Base-by-base conservation (phyloP, 495 filamentous ascomycete species). In the Monascus purpureus region DNA sequence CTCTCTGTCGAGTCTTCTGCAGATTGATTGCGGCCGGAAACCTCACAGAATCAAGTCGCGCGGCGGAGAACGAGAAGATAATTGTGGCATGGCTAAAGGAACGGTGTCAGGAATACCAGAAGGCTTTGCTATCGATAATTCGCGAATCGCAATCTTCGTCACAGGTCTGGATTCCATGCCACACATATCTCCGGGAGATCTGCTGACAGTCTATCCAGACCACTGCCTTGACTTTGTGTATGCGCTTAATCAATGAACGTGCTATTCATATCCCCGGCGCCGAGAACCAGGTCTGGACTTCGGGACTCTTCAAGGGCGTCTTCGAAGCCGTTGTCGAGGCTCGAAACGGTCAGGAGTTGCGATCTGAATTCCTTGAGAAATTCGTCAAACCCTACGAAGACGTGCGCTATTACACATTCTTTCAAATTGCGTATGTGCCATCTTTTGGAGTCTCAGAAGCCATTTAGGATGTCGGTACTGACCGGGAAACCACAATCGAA, bases 1-100 rank as follows among this genome's bases (percentile, higher is more conserved):
- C 85, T 1, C 63, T 96, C 17, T 96, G 86, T 49, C 75, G 87
- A 38, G 77, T 87, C n/a, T 94, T 97, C 47, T 73, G 77, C 45
- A 72, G 78, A 37, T 66, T 97, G 31, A 72, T 93, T 45, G 77
- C 77, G 7, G 63, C 63, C n/a, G 87, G 87, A 38, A 69, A 62
- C 39, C 45, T 96, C 41, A 63, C 65, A 8, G 75, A 73, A 50
- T 67, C 59, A 32, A 71, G 65, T 35, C 68, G 66, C 13, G 67
- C 65, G 24, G 65, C 73, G 6, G 74, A 86, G 32, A 78, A 80
- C 38, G 85, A 94, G 42, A 61, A 59, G 13, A 73, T 80, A 11
- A 69, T 95, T 29, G 60, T 76, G 3, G 57, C 67, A 42, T 96
- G 90, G 90, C 59, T 97, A 33, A 78, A 70, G 42, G 77, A 74